Evolutionary conservation across 768 basidiomycete genomes (phyloP).

Genomic region (Podaxis sp.): DNA sequence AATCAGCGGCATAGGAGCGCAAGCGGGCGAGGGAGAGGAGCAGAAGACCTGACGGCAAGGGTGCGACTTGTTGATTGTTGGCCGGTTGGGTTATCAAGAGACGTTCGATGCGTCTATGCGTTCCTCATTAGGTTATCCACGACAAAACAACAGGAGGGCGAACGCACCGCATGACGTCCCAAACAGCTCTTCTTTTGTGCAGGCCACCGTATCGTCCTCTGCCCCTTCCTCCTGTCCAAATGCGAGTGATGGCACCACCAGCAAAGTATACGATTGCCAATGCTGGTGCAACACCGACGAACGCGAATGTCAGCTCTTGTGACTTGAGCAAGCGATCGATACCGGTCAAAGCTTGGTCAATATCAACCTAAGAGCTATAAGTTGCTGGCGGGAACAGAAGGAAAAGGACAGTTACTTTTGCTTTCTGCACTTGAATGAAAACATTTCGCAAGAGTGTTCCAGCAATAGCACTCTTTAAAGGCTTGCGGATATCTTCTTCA

Average conservation of each 20-base stretch:
- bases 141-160: no score
- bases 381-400: background rate
- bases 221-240: conserved; percentile 53
- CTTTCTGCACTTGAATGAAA: conserved; percentile 93
- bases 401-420: conserved; percentile 58
- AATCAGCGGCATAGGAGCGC: conserved; percentile 59
- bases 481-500: conserved; percentile 90
- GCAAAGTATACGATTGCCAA: conserved; percentile 75
- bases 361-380: conserved; percentile 65
- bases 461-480: conserved; percentile 73
- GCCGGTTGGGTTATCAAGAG: conserved; percentile 42
- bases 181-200: conserved; percentile 52
- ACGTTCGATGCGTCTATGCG: conserved; percentile 61
- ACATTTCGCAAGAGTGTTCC: conserved; percentile 83
- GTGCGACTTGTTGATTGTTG: conserved; percentile 30
- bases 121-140: background rate
- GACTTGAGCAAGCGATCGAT: conserved; percentile 94
- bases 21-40: conserved; percentile 70
- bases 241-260: conserved; percentile 48
- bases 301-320: conserved; percentile 94
- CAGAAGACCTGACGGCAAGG: conserved; percentile 72
- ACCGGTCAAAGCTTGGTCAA: conserved; percentile 85
- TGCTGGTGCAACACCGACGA: conserved; percentile 93
- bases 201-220: conserved; percentile 59
- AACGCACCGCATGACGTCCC: conserved; percentile 68